Percentiles rank a stretch among this genome's conserved stretches.
Conservation (phyloP, 2,329 filamentous ascomycete species). For the Verruconis gallopava region DNA sequence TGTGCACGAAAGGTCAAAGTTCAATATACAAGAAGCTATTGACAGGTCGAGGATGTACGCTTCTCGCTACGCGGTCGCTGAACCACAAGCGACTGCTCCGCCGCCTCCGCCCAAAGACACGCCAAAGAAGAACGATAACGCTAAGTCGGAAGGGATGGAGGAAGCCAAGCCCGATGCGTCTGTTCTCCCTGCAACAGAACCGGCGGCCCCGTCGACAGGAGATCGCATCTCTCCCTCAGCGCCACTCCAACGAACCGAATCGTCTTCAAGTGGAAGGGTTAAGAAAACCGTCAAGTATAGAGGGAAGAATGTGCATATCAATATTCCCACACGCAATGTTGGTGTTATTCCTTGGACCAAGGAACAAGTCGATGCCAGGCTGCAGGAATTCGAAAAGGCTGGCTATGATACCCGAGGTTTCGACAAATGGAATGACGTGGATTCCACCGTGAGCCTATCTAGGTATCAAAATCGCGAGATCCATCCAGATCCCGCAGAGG, state of each 20-base stretch:
- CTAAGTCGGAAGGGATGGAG: conserved; percentile 12
- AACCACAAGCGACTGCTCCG: conserved; percentile 20
- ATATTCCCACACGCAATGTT: background rate
- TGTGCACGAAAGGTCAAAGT: conserved; percentile 24
- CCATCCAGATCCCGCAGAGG: conserved; percentile 52
- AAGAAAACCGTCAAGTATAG: conserved; percentile 6
- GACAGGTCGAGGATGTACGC: conserved; percentile 27
- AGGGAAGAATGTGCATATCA: conserved; percentile 6
- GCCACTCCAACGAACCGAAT: conserved; percentile 5
- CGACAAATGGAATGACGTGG: conserved; percentile 1
- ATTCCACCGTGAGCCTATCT: background rate
- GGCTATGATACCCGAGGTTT: conserved; percentile 12
- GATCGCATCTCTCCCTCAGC: conserved; percentile 1
- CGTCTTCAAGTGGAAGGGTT: conserved; percentile 1
- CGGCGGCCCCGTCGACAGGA: background rate
- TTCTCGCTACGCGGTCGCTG: conserved; percentile 25
- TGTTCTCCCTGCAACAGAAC: background rate
- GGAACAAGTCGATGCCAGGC: conserved; percentile 5
- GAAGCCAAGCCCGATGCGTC: background rate
- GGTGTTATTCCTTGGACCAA: conserved; percentile 7
- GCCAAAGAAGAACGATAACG: conserved; percentile 17
- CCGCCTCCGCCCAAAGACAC: background rate
- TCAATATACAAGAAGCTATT: conserved; percentile 26
- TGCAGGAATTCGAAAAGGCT: conserved; percentile 9
- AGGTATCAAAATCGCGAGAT: conserved; percentile 49